Base-by-base conservation (phyloP, 1,139 yeast genomes). In the Arxiozyma heterogenica region DNA sequence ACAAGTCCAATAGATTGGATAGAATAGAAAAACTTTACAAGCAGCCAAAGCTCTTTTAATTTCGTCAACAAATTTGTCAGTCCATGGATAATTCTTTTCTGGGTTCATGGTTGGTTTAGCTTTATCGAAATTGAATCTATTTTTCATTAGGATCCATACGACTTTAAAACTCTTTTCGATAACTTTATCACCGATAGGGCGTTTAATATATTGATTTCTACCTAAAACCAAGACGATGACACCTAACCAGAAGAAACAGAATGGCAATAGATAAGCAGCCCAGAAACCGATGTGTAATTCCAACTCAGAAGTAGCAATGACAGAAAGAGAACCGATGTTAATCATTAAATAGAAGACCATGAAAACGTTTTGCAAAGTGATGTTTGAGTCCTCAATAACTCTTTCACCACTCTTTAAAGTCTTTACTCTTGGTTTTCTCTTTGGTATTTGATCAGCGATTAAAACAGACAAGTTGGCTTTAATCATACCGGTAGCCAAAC, bases 401-500 rank as follows among this genome's bases (percentile, higher is more conserved):
- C 77, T 74, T 64, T 82, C 84, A 52, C 89, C 95, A 47, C 73
- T 66, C 59, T 82, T 80, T 53, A 78, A 72, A 3, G 78, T 80
- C 65, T 76, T 78, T 53, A 87, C 82, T 55, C 78, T 80, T 55
- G 82, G 85, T 59, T 77, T 75, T 47, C 80, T 73, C 63, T 79
- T 77, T 49, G 78, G 75, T 64, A 77, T 77, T 73, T 87, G 95
- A 66, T 86, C 94, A 53, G 90, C 90, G 68, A 87, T 80, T 66
- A 86, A 75, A 41, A 94, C 94, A 30, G 88, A 77, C 50, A 86
- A 83, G 63, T 86, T 86, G 45, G 93, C 77, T 70, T 87, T 87
- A 68, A 87, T 86, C 67, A 90, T 84, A 65, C 95, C 94, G 42
- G 94, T 83, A 55, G 89, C 94, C 49, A 85, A 61, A 64, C 94